Percentiles rank a stretch among this genome's conserved stretches.
phyloP scores from a whole-genome alignment of 2,329 filamentous ascomycete species.

The Bipolaris zeicola region DNA sequence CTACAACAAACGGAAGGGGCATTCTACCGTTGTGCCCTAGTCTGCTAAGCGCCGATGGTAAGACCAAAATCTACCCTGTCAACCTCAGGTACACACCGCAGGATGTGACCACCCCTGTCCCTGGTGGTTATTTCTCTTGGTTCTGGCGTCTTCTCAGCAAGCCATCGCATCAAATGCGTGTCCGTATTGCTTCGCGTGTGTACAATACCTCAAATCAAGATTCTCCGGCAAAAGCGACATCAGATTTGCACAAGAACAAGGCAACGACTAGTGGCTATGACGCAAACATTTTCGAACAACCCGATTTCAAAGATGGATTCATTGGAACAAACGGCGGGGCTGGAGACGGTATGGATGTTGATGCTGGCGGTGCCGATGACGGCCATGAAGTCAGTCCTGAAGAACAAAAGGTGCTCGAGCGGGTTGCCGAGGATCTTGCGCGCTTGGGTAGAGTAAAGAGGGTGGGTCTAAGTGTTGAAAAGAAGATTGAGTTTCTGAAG shows the following conservation, averaged over 20 bases:
- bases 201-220: constrained; percentile 43
- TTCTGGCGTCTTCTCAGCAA: constrained; percentile 85
- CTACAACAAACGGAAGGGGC: constrained; percentile 89
- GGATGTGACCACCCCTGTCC: constrained; percentile 89
- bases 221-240: constrained; percentile 15
- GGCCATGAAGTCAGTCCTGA: constrained; percentile 33
- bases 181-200: constrained; percentile 82
- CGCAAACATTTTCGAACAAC: constrained; percentile 42
- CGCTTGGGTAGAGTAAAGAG: constrained; percentile 85
- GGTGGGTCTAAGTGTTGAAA: constrained; percentile 79
- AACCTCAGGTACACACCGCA: constrained; percentile 86
- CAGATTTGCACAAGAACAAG: constrained; percentile 10
- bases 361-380: constrained; percentile 4
- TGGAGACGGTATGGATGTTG: constrained; percentile 26
- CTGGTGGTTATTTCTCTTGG: constrained; percentile 73
- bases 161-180: constrained; percentile 86
- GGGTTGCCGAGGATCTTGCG: constrained; percentile 84
- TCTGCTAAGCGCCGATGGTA: constrained; percentile 69
- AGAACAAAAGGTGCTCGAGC: constrained; percentile 75
- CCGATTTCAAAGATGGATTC: constrained; percentile 30
- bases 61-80: constrained; percentile 84
- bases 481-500: constrained; percentile 82
- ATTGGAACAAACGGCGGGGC: constrained; percentile 16
- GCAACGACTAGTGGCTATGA: constrained; percentile 34
- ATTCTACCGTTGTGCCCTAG: constrained; percentile 83